Percentiles rank a stretch among this genome's conserved stretches.
Evolutionary conservation across 805 yeast genomes (phyloP).

Genomic region (Barnettozyma vustinii): DNA sequence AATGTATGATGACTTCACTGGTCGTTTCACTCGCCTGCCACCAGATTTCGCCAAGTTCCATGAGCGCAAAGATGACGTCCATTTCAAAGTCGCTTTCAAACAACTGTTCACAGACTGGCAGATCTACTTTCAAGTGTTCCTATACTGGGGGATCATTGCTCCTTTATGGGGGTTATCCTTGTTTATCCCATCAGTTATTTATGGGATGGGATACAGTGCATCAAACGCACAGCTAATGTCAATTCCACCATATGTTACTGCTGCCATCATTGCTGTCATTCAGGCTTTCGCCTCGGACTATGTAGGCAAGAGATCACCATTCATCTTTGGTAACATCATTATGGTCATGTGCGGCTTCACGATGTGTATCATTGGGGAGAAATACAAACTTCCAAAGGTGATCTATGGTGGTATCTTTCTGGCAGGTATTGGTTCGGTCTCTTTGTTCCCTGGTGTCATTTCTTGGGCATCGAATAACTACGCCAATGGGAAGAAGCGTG

Average conservation of each 20-base stretch:
- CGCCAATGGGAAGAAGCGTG: slow-evolving; percentile 31
- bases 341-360: slow-evolving; percentile 32
- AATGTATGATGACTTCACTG: background rate
- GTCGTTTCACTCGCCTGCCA: background rate
- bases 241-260: slow-evolving; percentile 36
- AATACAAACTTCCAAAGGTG: slow-evolving; percentile 20
- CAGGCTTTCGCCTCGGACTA: slow-evolving; percentile 25
- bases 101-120: slow-evolving; percentile 28
- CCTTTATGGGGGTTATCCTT: slow-evolving; percentile 34
- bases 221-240: slow-evolving; percentile 37
- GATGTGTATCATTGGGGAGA: slow-evolving; percentile 26
- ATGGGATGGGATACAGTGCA: slow-evolving; percentile 33
- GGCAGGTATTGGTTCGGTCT: slow-evolving; percentile 21
- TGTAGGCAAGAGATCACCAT: slow-evolving; percentile 28
- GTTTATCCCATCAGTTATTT: slow-evolving; percentile 38
- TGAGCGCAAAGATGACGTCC: slow-evolving; percentile 9
- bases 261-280: slow-evolving; percentile 24
- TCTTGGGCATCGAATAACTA: slow-evolving; percentile 22
- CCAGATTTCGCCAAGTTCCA: slow-evolving; percentile 10
- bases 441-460: slow-evolving; percentile 30
- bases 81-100: slow-evolving; percentile 10
- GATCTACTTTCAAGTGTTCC: slow-evolving; percentile 25
- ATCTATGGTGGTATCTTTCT: slow-evolving; percentile 30
- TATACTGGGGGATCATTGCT: slow-evolving; percentile 27
- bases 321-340: slow-evolving; percentile 22